Evolutionary conservation across 2,329 filamentous ascomycete species (phyloP), one percentile per base, ranked within the genome.

Genomic region (Sporothrix euskadiensis): DNA sequence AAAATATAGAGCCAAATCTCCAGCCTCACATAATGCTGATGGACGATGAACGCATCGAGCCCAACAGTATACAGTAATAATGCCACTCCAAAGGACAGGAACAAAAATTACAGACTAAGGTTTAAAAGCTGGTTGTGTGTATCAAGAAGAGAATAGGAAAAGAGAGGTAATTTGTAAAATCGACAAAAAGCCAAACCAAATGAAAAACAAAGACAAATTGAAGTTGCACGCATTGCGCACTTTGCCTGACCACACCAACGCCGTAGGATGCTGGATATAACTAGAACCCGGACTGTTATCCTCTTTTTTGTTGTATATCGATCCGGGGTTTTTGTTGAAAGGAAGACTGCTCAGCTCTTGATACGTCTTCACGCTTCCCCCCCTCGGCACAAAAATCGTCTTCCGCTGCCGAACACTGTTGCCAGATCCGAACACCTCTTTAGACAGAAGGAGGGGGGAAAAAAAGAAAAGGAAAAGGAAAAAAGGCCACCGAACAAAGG

Each of bases 311-410:
- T 49, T 16, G 14, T 30, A 35, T 63, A 66, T 47, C 35, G 39
- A 39, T 47, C 39, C 39, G 44, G 44, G 47, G 39, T 41, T 47
- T 30, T 22, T 47, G 9, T n/a, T 26, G 61, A 41, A 59, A 73
- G 75, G 81, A 84, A 86, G 85, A 86, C 84, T 77, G 81, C 82
- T 88, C 86, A 88, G 86, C 86, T 83, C 86, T 88, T 88, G 86
- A 88, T 84, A 78, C 81, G 83, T 84, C 82, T 81, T 80, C 77
- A 71, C 69, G 57, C 44, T 72, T 80, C 78, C 77, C 74, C 47
- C 16, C 57, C 19, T 77, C 52, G 61, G 14, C 7, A 35, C 44
- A 47, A 30, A 61, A 71, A 56, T 32, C 14, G n/a, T 35, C 49
- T 12, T 9, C 9, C 32, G 4, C 14, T 19, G 66, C 9, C 16